These are phyloP conservation scores for Tetrahymena malaccensis DNA, from an alignment of 73 alveolate species.

Conservation along the genomic window DNA sequence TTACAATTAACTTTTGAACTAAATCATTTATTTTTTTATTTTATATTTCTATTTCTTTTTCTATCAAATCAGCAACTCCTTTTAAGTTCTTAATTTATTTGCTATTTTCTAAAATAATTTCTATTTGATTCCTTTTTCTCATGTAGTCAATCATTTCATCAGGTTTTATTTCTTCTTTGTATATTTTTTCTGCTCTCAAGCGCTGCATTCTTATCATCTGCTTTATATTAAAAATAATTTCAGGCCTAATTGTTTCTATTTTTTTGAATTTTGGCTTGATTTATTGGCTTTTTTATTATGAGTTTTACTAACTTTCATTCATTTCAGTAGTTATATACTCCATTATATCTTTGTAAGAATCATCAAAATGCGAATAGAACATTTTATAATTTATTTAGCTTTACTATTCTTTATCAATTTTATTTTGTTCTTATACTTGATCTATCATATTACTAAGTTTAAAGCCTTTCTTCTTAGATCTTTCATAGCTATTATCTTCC, in stretches of 20 bases:
- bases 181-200: background rate
- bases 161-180: background rate
- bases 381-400: background rate
- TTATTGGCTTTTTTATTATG: background rate
- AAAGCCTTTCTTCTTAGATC: background rate
- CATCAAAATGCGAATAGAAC: background rate
- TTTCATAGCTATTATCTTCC: background rate
- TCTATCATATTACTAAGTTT: background rate
- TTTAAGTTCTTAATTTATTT: background rate
- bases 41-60: background rate
- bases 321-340: background rate
- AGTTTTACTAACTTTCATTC: background rate
- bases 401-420: background rate
- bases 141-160: background rate
- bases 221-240: background rate
- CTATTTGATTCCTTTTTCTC: background rate
- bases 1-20: background rate
- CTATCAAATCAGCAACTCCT: background rate
- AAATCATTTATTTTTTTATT: background rate
- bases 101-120: background rate
- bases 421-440: background rate
- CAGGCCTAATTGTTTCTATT: background rate
- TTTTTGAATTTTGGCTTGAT: background rate
- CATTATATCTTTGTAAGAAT: background rate
- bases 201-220: background rate